phyloP scores from a whole-genome alignment of 495 filamentous ascomycete genomes.

The Aspergillus heteromorphus region DNA sequence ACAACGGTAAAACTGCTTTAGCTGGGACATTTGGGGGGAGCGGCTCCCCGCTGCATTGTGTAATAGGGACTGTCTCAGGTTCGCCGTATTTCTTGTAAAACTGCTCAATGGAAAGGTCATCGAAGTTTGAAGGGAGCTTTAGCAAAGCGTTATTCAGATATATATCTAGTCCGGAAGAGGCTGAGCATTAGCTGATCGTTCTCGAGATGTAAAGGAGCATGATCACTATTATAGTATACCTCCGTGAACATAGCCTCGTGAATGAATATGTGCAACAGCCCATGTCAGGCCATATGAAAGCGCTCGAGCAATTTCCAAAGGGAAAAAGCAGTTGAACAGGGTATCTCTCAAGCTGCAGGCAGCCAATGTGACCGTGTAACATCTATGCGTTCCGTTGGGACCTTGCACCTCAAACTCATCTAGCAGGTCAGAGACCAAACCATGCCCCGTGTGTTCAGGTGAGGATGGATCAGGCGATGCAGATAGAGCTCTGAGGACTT shows the following conservation, averaged over 20 bases:
- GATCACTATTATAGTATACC: slow-evolving; percentile 12
- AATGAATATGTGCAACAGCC: slow-evolving; percentile 29
- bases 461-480: not conserved
- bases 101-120: slow-evolving; percentile 22
- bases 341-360: slow-evolving; percentile 23
- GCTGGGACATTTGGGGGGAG: slow-evolving; percentile 19
- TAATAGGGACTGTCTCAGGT: slow-evolving; percentile 18
- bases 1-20: slow-evolving; percentile 25
- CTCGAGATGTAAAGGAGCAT: not conserved
- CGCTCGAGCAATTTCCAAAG: slow-evolving; percentile 25
- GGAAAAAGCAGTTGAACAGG: slow-evolving; percentile 22
- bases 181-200: not conserved
- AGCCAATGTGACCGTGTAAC: slow-evolving; percentile 20
- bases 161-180: slow-evolving; percentile 21
- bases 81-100: slow-evolving; percentile 26
- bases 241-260: slow-evolving; percentile 30
- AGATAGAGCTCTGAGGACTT: slow-evolving; percentile 22
- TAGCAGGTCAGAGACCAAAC: slow-evolving; percentile 8
- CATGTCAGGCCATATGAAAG: slow-evolving; percentile 14
- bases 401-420: slow-evolving; percentile 27
- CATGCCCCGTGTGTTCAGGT: slow-evolving; percentile 10
- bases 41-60: slow-evolving; percentile 12
- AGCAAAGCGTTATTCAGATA: slow-evolving; percentile 32
- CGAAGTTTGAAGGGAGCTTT: slow-evolving; percentile 25
- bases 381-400: slow-evolving; percentile 25